Conservation (phyloP, 2,329 filamentous ascomycete species). For the Tolypocladium album region DNA sequence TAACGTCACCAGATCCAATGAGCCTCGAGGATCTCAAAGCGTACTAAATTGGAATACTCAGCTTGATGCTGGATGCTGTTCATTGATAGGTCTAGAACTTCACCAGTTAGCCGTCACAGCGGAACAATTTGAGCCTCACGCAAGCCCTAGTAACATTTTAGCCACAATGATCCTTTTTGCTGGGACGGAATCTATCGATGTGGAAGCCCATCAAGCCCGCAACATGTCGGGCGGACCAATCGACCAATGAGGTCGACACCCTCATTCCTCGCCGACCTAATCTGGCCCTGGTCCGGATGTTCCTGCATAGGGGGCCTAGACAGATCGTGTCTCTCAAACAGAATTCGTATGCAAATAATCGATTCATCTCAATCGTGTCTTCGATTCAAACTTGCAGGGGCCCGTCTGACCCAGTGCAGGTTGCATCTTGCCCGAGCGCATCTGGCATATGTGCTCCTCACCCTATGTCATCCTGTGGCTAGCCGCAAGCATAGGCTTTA, state of each 20-base stretch:
- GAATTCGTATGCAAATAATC: background rate
- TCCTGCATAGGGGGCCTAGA: background rate
- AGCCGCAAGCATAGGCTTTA: background rate
- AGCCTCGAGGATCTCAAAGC: background rate
- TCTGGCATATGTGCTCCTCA: background rate
- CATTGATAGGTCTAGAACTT: background rate
- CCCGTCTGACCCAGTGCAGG: background rate
- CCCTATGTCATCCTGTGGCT: background rate
- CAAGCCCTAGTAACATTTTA: background rate
- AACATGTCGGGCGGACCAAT: background rate
- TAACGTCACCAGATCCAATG: background rate
- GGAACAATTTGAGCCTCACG: background rate
- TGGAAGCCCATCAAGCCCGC: background rate
- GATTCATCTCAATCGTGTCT: background rate
- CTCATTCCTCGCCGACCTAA: background rate
- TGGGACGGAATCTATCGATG: background rate
- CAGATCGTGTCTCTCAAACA: background rate
- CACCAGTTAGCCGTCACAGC: background rate
- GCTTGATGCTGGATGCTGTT: background rate
- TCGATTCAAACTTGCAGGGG: background rate
- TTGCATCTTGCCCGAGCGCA: background rate
- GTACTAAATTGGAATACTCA: background rate
- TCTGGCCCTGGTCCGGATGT: background rate
- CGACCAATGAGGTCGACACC: background rate
- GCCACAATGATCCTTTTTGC: background rate